Percentiles rank a stretch among this genome's conserved stretches.
Evolutionary conservation across 2,329 filamentous ascomycete species (phyloP).

Genomic region (Nectriaceae sp.): DNA sequence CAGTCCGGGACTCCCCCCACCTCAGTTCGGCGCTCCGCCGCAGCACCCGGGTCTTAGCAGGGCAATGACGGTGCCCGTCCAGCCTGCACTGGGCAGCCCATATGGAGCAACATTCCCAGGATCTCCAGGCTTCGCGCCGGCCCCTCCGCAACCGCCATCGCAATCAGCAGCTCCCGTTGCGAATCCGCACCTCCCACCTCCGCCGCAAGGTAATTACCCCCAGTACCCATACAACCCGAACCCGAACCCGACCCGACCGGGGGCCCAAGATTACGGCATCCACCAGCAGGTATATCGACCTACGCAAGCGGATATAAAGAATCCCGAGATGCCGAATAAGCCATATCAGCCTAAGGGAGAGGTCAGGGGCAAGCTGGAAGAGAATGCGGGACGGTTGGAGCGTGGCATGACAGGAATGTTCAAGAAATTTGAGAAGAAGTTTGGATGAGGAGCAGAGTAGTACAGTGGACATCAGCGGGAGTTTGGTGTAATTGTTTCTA

Average conservation of each 20-base stretch:
- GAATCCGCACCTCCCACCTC: slow-evolving; percentile 39
- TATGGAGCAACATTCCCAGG: slow-evolving; percentile 48
- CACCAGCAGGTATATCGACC: slow-evolving; percentile 73
- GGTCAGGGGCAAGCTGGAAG: slow-evolving; percentile 58
- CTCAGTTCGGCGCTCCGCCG: slow-evolving; percentile 40
- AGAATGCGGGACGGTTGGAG: slow-evolving; percentile 67
- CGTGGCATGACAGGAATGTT: slow-evolving; percentile 71
- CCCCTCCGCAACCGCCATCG: slow-evolving; percentile 29
- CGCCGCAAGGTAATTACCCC: slow-evolving; percentile 57
- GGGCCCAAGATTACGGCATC: slow-evolving; percentile 52
- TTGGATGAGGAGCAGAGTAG: slow-evolving; percentile 43
- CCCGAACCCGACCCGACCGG: slow-evolving; percentile 21
- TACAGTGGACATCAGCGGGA: slow-evolving; percentile 1
- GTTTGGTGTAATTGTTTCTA: slow-evolving; percentile 1
- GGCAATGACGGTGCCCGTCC: slow-evolving; percentile 51
- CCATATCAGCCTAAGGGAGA: slow-evolving; percentile 48
- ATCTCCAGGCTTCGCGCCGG: slow-evolving; percentile 46
- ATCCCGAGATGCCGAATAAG: slow-evolving; percentile 35
- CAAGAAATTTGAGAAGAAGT: slow-evolving; percentile 79
- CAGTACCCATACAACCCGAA: slow-evolving; percentile 50
- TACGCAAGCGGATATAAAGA: slow-evolving; percentile 59
- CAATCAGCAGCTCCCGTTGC: slow-evolving; percentile 36
- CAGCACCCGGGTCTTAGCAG: slow-evolving; percentile 50
- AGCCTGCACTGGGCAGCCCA: slow-evolving; percentile 43
- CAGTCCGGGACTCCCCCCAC: slow-evolving; percentile 41